A percentile compares a stretch with the other conserved stretches of the same genome.
Evolutionary conservation across 495 filamentous ascomycete genomes (phyloP).

Genomic region (Apodospora peruviana): DNA sequence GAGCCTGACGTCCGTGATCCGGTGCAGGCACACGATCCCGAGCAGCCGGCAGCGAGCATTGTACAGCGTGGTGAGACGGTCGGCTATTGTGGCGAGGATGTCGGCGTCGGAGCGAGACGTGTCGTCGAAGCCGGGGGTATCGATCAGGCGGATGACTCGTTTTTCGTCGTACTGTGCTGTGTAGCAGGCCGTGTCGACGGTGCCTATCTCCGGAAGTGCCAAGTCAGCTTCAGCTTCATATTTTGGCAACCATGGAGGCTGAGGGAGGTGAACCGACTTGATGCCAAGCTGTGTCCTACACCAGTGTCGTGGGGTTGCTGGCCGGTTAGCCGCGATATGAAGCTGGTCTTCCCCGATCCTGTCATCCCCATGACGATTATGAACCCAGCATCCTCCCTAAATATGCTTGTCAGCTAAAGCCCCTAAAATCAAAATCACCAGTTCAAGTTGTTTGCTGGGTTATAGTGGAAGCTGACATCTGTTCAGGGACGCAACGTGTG

Average conservation of each 20-base stretch:
- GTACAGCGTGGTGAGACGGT: conserved; percentile 1
- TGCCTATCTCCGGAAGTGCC: neutral
- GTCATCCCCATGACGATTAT: conserved; percentile 17
- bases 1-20: conserved; percentile 23
- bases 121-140: conserved; percentile 50
- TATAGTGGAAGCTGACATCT: too few relatives aligned
- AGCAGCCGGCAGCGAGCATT: neutral
- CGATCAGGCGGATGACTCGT: conserved; percentile 27
- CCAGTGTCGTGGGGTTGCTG: neutral
- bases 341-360: conserved; percentile 34
- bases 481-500: too few relatives aligned
- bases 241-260: neutral
- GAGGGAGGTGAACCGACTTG: conserved; percentile 22
- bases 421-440: too few relatives aligned
- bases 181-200: conserved; percentile 1
- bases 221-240: neutral
- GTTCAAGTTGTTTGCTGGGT: too few relatives aligned
- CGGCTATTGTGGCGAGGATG: conserved; percentile 31
- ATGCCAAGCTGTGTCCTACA: conserved; percentile 22
- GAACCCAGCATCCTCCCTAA: neutral
- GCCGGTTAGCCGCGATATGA: conserved; percentile 25
- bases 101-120: conserved; percentile 36
- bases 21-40: conserved; percentile 12
- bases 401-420: neutral
- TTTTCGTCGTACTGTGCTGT: neutral